phyloP scores from a whole-genome alignment of 768 basidiomycete genomes.

The Boletus vermiculosoides region DNA sequence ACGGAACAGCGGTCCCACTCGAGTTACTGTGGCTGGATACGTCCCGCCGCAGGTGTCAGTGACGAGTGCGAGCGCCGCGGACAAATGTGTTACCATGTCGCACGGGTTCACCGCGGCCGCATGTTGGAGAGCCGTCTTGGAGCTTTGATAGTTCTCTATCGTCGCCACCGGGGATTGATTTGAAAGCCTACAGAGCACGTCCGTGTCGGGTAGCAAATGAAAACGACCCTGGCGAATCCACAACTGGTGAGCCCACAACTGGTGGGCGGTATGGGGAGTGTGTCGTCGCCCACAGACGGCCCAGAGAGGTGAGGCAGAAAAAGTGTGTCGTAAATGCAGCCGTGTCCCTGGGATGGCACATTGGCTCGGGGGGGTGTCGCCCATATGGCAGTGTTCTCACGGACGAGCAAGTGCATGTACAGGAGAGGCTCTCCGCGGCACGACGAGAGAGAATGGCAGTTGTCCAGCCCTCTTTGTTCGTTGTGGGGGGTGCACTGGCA shows the following conservation, averaged over 20 bases:
- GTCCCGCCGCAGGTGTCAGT: background rate
- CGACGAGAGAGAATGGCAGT: conserved; percentile 11
- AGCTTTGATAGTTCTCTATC: background rate
- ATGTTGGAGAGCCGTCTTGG: conserved; percentile 10
- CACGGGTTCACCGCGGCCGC: conserved; percentile 17
- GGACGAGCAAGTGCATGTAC: background rate
- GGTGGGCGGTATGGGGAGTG: background rate
- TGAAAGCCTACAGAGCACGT: background rate
- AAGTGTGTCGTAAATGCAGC: conserved; percentile 7
- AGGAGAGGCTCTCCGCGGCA: conserved; percentile 1
- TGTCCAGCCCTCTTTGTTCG: background rate
- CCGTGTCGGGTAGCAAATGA: background rate
- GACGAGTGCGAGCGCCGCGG: conserved; percentile 17
- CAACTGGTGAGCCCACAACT: background rate
- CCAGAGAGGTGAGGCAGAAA: conserved; percentile 4
- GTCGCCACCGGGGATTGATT: conserved; percentile 2
- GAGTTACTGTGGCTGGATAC: background rate
- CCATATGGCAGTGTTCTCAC: conserved; percentile 14
- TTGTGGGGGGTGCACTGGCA: background rate
- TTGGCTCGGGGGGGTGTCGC: background rate
- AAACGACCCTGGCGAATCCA: conserved; percentile 13
- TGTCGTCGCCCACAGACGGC: background rate
- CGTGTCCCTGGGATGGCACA: background rate
- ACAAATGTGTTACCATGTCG: conserved; percentile 6
- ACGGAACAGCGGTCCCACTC: background rate